These are phyloP conservation scores for Fraxinus angustifolia DNA, from an alignment of 305 asterid species.

Conservation along the genomic window DNA sequence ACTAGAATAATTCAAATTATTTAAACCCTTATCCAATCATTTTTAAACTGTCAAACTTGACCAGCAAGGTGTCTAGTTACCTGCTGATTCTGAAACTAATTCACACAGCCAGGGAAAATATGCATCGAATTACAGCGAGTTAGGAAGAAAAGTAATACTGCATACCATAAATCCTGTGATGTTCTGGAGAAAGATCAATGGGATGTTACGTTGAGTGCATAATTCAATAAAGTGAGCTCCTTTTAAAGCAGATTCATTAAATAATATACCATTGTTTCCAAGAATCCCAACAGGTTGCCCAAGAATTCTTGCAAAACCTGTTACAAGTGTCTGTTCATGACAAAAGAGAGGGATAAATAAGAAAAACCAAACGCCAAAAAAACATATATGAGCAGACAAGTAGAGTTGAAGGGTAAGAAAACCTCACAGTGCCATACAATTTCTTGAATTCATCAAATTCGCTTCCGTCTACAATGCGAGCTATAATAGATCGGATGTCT, in stretches of 20 bases:
- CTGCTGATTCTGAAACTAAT: slow-evolving; percentile 10
- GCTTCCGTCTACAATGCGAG: slow-evolving; percentile 88
- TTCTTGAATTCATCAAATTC: slow-evolving; percentile 98
- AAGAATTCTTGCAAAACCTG: slow-evolving; percentile 81
- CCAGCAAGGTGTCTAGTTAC: not conserved
- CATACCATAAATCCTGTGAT: slow-evolving; percentile 51
- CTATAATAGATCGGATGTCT: slow-evolving; percentile 72
- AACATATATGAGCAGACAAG: slow-evolving; percentile 7
- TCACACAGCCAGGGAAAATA: not conserved
- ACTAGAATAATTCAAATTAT: not conserved
- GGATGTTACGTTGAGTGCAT: slow-evolving; percentile 83
- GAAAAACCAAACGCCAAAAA: not conserved
- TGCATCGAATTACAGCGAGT: not conserved
- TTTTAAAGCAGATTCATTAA: slow-evolving; percentile 90
- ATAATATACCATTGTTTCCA: slow-evolving; percentile 85
- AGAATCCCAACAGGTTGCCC: slow-evolving; percentile 94
- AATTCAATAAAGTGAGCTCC: slow-evolving; percentile 94
- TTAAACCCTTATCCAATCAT: not conserved
- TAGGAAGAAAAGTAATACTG: not conserved
- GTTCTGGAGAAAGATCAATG: slow-evolving; percentile 88
- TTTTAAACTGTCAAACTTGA: not conserved
- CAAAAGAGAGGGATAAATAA: slow-evolving; percentile 18
- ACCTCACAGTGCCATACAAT: slow-evolving; percentile 93
- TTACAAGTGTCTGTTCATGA: slow-evolving; percentile 71
- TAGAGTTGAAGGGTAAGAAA: slow-evolving; percentile 24